phyloP scores from a whole-genome alignment of 2,329 filamentous ascomycete species.

The Catunica adiposa region DNA sequence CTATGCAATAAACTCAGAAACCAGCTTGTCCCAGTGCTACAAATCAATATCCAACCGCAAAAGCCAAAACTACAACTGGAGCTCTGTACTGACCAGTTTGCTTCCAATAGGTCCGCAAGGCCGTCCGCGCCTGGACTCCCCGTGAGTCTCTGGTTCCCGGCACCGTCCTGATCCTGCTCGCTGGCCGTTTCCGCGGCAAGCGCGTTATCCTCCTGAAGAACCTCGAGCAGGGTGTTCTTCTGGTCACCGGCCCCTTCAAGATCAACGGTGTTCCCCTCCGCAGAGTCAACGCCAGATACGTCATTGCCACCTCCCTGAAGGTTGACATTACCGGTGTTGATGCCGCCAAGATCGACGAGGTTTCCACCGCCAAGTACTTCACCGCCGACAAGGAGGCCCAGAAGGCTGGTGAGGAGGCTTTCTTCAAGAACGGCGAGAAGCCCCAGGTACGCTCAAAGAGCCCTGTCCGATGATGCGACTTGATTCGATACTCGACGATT shows the following conservation, averaged over 20 bases:
- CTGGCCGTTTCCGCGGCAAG: slow-evolving; percentile 99
- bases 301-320: slow-evolving; percentile 78
- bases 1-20: background rate
- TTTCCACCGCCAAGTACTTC: slow-evolving; percentile 76
- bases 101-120: slow-evolving; percentile 75
- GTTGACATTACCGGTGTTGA: slow-evolving; percentile 76
- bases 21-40: background rate
- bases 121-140: slow-evolving; percentile 71
- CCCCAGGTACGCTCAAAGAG: slow-evolving; percentile 53
- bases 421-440: slow-evolving; percentile 99
- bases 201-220: slow-evolving; percentile 97
- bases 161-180: slow-evolving; percentile 95
- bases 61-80: background rate
- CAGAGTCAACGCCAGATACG: slow-evolving; percentile 83
- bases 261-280: slow-evolving; percentile 98
- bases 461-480: background rate
- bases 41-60: background rate
- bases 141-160: slow-evolving; percentile 84
- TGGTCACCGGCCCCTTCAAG: slow-evolving; percentile 99
- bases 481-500: background rate
- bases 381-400: slow-evolving; percentile 85
- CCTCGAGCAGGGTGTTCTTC: slow-evolving; percentile 92
- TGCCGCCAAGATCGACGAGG: slow-evolving; percentile 71
- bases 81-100: slow-evolving; percentile 11
- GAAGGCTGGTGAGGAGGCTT: slow-evolving; percentile 94